Percentiles rank a stretch among this genome's conserved stretches.
phyloP scores from a whole-genome alignment of 164 flowering plant genomes.

The Magnolia kwangsiensis region DNA sequence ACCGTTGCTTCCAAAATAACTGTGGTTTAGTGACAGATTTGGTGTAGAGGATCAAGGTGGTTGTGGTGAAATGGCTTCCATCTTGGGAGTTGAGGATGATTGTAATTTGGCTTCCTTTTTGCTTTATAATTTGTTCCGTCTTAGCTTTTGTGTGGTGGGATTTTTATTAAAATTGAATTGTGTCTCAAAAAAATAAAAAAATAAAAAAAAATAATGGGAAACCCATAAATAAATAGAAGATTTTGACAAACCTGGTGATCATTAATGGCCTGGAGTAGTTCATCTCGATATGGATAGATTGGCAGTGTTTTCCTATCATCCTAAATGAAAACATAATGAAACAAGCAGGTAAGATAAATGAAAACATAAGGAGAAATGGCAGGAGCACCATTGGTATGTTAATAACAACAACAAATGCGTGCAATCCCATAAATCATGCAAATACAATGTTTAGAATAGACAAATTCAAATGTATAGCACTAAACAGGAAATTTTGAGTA shows the following conservation, averaged over 20 bases:
- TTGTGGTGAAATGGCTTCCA: too few species aligned
- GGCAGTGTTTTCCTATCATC: constrained; percentile 84
- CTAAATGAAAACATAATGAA: constrained; percentile 33
- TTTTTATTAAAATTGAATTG: too few species aligned
- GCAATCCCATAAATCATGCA: not conserved
- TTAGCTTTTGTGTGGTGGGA: too few species aligned
- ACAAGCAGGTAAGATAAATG: not conserved
- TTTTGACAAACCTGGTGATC: constrained; percentile 67
- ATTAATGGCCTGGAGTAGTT: constrained; percentile 66
- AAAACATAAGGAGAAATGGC: not conserved
- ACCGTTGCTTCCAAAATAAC: too few species aligned
- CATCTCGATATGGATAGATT: constrained; percentile 71
- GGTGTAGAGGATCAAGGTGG: too few species aligned
- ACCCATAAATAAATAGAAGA: not conserved
- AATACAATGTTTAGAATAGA: not conserved
- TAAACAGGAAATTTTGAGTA: not conserved
- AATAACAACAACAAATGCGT: not conserved
- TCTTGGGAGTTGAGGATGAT: too few species aligned
- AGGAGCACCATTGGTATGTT: not conserved
- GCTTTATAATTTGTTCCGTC: too few species aligned
- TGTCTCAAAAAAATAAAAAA: not conserved
- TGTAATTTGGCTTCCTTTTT: too few species aligned
- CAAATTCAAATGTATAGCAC: not conserved
- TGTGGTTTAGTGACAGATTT: too few species aligned
- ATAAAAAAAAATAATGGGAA: not conserved